phyloP scores from a whole-genome alignment of 75 land plant species.

The Gnetum montanum region DNA sequence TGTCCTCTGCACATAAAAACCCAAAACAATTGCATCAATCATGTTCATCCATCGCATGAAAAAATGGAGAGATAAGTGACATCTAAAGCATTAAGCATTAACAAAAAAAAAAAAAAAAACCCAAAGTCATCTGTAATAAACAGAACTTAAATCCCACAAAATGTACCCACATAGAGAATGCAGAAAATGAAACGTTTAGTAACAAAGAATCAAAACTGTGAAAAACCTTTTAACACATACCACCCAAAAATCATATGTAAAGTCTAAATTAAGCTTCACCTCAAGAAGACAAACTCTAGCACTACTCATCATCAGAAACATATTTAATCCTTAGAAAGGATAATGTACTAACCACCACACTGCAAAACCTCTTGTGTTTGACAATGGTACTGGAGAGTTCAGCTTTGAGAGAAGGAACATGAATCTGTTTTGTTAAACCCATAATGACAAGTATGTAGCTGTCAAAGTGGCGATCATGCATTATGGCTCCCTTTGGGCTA shows the following conservation, averaged over 20 bases:
- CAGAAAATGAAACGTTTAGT: not conserved
- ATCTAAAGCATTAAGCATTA: too few relatives aligned
- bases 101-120: too few relatives aligned
- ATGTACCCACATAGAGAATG: not conserved
- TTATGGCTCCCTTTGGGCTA: conserved; percentile 2
- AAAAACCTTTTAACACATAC: too few relatives aligned
- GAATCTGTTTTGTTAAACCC: not conserved
- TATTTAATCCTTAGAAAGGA: too few relatives aligned
- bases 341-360: not conserved
- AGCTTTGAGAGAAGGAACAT: conserved; percentile 4
- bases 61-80: too few relatives aligned
- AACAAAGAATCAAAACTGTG: too few relatives aligned
- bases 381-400: not conserved
- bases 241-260: too few relatives aligned
- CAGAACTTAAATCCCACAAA: not conserved
- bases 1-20: conserved; percentile 10
- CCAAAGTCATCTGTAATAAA: too few relatives aligned
- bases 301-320: too few relatives aligned
- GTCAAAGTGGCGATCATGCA: not conserved
- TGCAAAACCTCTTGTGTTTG: conserved; percentile 4
- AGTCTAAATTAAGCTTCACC: too few relatives aligned
- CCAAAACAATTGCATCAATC: not conserved
- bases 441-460: conserved; percentile 1
- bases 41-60: too few relatives aligned
- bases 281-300: too few relatives aligned